Conservation (phyloP, 768 basidiomycete genomes). For the Boletus sp. region DNA sequence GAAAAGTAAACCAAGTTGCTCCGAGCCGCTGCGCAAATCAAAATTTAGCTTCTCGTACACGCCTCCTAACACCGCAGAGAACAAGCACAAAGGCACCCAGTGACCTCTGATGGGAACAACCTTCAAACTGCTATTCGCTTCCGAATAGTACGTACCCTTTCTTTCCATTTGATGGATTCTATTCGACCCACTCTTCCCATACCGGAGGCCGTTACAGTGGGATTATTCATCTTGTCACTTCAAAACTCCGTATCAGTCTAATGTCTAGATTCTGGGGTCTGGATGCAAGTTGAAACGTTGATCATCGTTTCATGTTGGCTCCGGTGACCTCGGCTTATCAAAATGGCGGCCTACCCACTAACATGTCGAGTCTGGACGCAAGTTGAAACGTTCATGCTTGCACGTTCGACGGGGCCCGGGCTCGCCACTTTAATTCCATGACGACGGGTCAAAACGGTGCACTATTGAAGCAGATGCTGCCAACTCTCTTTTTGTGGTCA, state of each 20-base stretch:
- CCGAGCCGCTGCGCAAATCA: no score
- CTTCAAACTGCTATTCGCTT: background rate
- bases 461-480: background rate
- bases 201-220: background rate
- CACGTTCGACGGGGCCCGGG: background rate
- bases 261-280: background rate
- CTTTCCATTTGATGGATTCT: background rate
- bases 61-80: no score
- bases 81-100: no score
- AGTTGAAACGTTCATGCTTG: background rate
- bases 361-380: background rate
- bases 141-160: background rate
- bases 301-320: slow-evolving; percentile 2
- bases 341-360: background rate
- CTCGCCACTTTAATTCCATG: background rate
- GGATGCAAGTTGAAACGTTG: background rate
- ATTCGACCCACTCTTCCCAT: background rate
- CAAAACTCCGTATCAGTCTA: background rate
- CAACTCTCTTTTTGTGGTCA: background rate
- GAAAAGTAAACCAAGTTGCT: no score
- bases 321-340: background rate
- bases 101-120: no score
- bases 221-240: background rate
- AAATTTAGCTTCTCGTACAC: no score
- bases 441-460: slow-evolving; percentile 1